Evolutionary conservation across 1,139 yeast species (phyloP).

Genomic region (Scheffersomyces titani): DNA sequence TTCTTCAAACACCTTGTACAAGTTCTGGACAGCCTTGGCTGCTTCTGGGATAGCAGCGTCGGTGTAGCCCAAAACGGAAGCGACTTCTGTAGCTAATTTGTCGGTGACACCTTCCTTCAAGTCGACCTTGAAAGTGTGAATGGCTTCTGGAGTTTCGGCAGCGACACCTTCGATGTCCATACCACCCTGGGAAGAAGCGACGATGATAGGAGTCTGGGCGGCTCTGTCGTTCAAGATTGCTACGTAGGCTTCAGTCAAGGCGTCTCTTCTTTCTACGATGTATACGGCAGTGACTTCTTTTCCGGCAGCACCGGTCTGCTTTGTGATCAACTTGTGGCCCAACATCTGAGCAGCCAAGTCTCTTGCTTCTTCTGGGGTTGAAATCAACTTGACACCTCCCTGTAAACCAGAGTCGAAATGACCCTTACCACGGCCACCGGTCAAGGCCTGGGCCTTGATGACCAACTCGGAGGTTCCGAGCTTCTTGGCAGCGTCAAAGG

Average conservation of each 20-base stretch:
- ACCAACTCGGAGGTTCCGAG: conserved; percentile 79
- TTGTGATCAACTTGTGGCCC: conserved; percentile 90
- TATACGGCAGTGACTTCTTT: conserved; percentile 96
- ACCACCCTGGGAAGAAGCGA: conserved; percentile 98
- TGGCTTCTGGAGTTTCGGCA: conserved; percentile 85
- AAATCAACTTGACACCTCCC: conserved; percentile 94
- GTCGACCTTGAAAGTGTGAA: conserved; percentile 83
- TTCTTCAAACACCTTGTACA: conserved; percentile 85
- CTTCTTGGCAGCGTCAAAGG: conserved; percentile 73
- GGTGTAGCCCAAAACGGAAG: conserved; percentile 80
- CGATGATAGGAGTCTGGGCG: conserved; percentile 87
- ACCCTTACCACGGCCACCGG: conserved; percentile 99
- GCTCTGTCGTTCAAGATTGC: conserved; percentile 95
- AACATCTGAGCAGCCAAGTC: conserved; percentile 89
- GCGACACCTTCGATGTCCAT: conserved; percentile 99
- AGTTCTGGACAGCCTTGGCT: conserved; percentile 80
- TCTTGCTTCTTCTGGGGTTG: conserved; percentile 83
- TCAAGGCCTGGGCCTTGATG: conserved; percentile 96
- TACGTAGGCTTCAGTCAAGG: conserved; percentile 90
- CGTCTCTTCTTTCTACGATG: conserved; percentile 92
- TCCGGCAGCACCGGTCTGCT: conserved; percentile 98
- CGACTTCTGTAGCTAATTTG: conserved; percentile 72
- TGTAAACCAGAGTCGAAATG: conserved; percentile 93
- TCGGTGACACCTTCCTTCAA: conserved; percentile 81
- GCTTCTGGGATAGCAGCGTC: conserved; percentile 80